phyloP scores from a whole-genome alignment of 2,329 filamentous ascomycete genomes.

The Pseudodiploospora longispora region DNA sequence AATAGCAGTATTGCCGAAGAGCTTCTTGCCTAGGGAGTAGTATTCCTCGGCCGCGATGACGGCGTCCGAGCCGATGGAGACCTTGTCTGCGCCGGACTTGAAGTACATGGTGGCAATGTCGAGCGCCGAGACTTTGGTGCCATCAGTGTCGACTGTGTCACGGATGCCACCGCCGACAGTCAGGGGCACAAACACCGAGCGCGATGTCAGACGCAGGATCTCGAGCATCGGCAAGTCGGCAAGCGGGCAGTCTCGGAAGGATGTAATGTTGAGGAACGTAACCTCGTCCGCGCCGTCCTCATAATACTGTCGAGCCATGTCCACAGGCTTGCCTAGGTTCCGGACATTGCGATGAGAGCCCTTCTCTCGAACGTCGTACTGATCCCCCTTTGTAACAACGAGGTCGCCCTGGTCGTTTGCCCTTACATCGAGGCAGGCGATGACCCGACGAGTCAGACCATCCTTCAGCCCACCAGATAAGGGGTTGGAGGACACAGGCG shows the following conservation, averaged over 20 bases:
- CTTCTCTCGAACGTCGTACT: constrained; percentile 97
- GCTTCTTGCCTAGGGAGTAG: constrained; percentile 58
- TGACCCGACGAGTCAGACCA: constrained; percentile 84
- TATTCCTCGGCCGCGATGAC: constrained; percentile 90
- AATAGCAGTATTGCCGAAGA: constrained; percentile 80
- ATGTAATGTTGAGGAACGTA: constrained; percentile 97
- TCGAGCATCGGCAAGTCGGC: constrained; percentile 95
- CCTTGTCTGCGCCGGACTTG: constrained; percentile 93
- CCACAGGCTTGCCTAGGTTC: constrained; percentile 93
- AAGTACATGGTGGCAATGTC: constrained; percentile 97
- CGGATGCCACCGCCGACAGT: constrained; percentile 94
- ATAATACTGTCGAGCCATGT: constrained; percentile 90
- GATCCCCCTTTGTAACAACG: constrained; percentile 96
- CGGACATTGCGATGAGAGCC: constrained; percentile 57
- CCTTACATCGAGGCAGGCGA: constrained; percentile 92
- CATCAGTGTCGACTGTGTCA: constrained; percentile 84
- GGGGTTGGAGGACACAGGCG: constrained; percentile 8
- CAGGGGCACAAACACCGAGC: constrained; percentile 90
- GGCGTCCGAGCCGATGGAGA: constrained; percentile 92
- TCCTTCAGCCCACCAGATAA: constrained; percentile 31
- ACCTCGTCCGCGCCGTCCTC: constrained; percentile 94
- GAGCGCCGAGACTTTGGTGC: constrained; percentile 76
- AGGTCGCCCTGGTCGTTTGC: constrained; percentile 91
- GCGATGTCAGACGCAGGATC: constrained; percentile 74
- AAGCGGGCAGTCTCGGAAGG: constrained; percentile 89